Evolutionary conservation across 805 yeast genomes (phyloP), one percentile per base, ranked within the genome.

Genomic region (Candida namnaoensis): DNA sequence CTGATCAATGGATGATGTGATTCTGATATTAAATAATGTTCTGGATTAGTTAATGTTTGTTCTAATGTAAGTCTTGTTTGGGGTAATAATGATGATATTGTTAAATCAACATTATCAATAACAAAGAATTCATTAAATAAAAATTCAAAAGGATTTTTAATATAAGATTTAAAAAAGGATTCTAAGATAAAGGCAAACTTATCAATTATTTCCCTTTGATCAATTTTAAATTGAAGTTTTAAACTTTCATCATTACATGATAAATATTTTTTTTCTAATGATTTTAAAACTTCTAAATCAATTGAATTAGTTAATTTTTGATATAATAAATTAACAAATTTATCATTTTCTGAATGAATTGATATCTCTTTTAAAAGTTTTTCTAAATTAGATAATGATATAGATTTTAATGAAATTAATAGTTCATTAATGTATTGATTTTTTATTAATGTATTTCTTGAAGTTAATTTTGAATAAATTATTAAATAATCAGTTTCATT

Each of bases 111-210:
- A 10, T 48, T 55, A 38, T 66, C 58, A 5, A 68, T 54, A n/a
- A 68, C 61, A 41, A 71, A 65, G 4, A 69, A 59, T 41, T 75
- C 80, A 44, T 62, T 53, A 42, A 70, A 65, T 9, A 62, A 52
- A 26, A 51, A 57, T 33, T 47, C 50, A 37, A 27, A 47, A 42
- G 25, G 47, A 44, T 6, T 42, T 41, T 27, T 50, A 32, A 13
- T 44, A 38, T 15, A 41, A 40, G 5, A 28, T 38, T 50, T 48
- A 5, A 54, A 27, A 37, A 49, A 51, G 3, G 41, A 47, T 15
- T 49, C 55, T 9, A 54, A 7, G 0, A 46, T 46, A 12, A 37
- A 24, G 13, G 47, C 34, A 28, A 55, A 44, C 5, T 26, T 23
- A 13, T 52, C 56, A 13, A 42, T 42, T 8, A 46, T 13, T 33